phyloP scores from a whole-genome alignment of 2,329 filamentous ascomycete genomes.

The Arthroderma sp. region DNA sequence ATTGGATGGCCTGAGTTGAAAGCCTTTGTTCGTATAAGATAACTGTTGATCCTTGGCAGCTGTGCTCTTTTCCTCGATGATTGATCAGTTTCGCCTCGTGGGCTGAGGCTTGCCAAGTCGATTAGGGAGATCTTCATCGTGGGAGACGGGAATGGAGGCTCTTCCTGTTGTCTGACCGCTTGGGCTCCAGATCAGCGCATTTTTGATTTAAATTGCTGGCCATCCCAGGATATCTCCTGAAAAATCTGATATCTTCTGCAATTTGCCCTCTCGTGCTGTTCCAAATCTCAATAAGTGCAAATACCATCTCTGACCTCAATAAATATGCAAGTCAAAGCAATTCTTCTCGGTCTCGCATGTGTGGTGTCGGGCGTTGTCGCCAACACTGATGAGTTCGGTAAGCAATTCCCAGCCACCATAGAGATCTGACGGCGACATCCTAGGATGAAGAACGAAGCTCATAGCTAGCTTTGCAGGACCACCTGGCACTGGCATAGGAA shows the following conservation, averaged over 20 bases:
- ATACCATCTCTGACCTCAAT: background rate
- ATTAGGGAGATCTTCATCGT: background rate
- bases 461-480: background rate
- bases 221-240: background rate
- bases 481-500: background rate
- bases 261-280: background rate
- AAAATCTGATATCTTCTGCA: background rate
- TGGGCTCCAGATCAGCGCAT: background rate
- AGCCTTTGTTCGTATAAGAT: background rate
- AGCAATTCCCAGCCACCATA: background rate
- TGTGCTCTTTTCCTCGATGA: background rate
- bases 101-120: background rate
- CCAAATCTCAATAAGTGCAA: background rate
- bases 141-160: background rate
- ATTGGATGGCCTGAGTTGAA: no score
- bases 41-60: background rate
- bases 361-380: background rate
- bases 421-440: background rate
- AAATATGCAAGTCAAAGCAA: background rate
- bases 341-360: background rate
- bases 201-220: background rate
- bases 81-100: background rate
- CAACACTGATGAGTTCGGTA: background rate
- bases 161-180: background rate
- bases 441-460: background rate